A percentile compares a stretch with the other conserved stretches of the same genome.
Evolutionary conservation across 208 protist species (phyloP).

Genomic region (Hexamita inflata): DNA sequence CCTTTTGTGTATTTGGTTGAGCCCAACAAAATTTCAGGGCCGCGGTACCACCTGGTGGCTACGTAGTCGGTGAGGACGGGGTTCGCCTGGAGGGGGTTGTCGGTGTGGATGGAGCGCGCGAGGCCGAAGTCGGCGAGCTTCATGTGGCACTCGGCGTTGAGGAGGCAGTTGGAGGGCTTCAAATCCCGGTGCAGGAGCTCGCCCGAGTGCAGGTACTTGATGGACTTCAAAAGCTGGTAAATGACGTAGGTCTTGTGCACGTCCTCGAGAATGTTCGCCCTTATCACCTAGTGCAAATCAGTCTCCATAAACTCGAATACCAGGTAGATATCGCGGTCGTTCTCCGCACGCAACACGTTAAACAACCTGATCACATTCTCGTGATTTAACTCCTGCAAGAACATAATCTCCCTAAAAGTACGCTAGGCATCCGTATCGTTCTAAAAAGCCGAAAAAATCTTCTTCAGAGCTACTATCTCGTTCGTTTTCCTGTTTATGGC

Average conservation of each 20-base stretch:
- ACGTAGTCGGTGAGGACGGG: slow-evolving; percentile 31
- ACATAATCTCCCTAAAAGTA: slow-evolving; percentile 60
- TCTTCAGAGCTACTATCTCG: slow-evolving; percentile 56
- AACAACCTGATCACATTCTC: slow-evolving; percentile 54
- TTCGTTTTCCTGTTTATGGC: slow-evolving; percentile 27
- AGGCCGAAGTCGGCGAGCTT: slow-evolving; percentile 89
- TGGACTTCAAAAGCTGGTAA: slow-evolving; percentile 52
- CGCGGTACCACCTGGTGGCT: slow-evolving; percentile 37
- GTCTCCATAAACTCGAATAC: slow-evolving; percentile 62
- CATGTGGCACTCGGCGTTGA: slow-evolving; percentile 73
- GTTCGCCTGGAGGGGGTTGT: not conserved
- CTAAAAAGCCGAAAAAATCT: slow-evolving; percentile 60
- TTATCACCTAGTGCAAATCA: slow-evolving; percentile 72
- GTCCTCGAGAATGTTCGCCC: slow-evolving; percentile 81
- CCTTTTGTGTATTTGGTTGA: slow-evolving; percentile 15
- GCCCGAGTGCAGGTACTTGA: slow-evolving; percentile 51
- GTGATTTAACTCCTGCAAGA: slow-evolving; percentile 50
- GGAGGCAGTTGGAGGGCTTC: slow-evolving; percentile 82
- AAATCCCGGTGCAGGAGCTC: slow-evolving; percentile 71
- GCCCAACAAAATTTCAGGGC: slow-evolving; percentile 38
- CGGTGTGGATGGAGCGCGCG: slow-evolving; percentile 33
- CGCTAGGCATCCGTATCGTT: slow-evolving; percentile 58
- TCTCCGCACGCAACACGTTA: slow-evolving; percentile 59
- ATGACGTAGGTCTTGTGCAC: slow-evolving; percentile 56
- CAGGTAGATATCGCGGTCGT: slow-evolving; percentile 59